Conservation (phyloP, 345 rosid species). For the Aquilaria malaccensis region DNA sequence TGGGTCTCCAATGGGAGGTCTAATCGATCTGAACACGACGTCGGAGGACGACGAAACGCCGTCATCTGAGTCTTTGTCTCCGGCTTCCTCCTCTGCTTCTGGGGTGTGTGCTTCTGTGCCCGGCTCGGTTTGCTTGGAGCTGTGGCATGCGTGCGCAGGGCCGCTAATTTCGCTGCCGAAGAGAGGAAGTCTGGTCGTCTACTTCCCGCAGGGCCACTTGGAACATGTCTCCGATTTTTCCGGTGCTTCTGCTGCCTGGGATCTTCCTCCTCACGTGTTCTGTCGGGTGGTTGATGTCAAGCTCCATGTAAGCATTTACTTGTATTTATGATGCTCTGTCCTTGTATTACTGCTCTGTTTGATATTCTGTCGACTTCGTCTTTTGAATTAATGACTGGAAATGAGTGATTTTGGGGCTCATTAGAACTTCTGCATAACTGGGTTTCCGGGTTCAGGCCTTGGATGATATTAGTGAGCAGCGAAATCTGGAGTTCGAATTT, state of each 20-base stretch:
- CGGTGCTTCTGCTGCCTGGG: slow-evolving; percentile 16
- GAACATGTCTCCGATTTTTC: slow-evolving; percentile 33
- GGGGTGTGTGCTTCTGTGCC: slow-evolving; percentile 17
- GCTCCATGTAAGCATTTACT: slow-evolving; percentile 24
- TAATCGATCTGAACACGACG: slow-evolving; percentile 91
- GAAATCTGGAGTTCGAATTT: too few species aligned
- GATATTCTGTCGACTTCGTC: too few species aligned
- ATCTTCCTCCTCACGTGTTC: slow-evolving; percentile 35
- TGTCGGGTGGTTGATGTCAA: slow-evolving; percentile 41
- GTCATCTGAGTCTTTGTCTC: slow-evolving; percentile 54
- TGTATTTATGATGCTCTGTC: neutral
- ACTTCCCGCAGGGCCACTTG: slow-evolving; percentile 60
- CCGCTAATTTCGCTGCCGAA: slow-evolving; percentile 50
- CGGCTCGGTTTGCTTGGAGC: slow-evolving; percentile 18
- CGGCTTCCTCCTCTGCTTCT: slow-evolving; percentile 57
- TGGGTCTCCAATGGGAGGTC: slow-evolving; percentile 50
- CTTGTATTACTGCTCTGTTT: neutral
- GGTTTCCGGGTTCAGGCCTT: too few species aligned
- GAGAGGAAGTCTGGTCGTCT: slow-evolving; percentile 35
- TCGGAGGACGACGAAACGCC: slow-evolving; percentile 76
- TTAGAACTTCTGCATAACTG: too few species aligned
- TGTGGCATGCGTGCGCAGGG: slow-evolving; percentile 63
- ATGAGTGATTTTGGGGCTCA: too few species aligned
- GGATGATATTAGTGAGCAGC: too few species aligned
- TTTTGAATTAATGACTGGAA: too few species aligned